Evolutionary conservation across 1,139 yeast genomes (phyloP).

Genomic region (Geotrichum carabidarum): DNA sequence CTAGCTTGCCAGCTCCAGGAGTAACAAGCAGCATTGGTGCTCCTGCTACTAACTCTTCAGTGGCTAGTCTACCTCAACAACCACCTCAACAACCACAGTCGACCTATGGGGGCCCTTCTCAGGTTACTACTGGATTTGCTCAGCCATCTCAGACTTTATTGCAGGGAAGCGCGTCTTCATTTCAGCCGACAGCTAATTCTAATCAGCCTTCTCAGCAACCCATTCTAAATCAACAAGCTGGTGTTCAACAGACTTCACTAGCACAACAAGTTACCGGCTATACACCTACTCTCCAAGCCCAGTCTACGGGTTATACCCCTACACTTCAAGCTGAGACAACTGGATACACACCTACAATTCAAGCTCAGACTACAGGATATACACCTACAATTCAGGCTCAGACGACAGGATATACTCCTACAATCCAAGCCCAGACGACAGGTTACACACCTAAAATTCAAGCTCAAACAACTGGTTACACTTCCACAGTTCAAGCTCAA

Average conservation of each 20-base stretch:
- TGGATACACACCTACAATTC: conserved; percentile 29
- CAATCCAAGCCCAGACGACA: conserved; percentile 27
- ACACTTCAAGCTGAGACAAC: conserved; percentile 37
- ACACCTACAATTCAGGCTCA: conserved; percentile 39
- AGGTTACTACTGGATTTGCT: not conserved
- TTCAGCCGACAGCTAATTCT: conserved; percentile 25
- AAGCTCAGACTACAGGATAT: conserved; percentile 29
- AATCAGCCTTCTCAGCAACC: conserved; percentile 18
- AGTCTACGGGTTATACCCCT: conserved; percentile 36
- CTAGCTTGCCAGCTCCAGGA: conserved; percentile 12
- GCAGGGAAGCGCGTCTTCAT: conserved; percentile 42
- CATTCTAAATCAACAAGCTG: conserved; percentile 35
- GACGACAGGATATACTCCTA: conserved; percentile 34
- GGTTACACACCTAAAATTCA: conserved; percentile 18
- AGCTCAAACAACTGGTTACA: conserved; percentile 35
- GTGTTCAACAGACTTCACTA: conserved; percentile 23
- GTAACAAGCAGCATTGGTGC: not conserved
- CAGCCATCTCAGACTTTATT: conserved; percentile 1
- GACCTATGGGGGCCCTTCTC: not conserved
- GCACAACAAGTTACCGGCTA: conserved; percentile 28
- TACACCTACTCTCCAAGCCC: conserved; percentile 36
- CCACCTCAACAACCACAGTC: too few species aligned
- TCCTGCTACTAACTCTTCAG: conserved; percentile 34
- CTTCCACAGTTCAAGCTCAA: conserved; percentile 40
- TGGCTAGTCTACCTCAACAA: not conserved